A percentile compares a stretch with the other conserved stretches of the same genome.
Conservation (phyloP, 202 grass and related monocot species). For the Dendrocalamus latiflorus region DNA sequence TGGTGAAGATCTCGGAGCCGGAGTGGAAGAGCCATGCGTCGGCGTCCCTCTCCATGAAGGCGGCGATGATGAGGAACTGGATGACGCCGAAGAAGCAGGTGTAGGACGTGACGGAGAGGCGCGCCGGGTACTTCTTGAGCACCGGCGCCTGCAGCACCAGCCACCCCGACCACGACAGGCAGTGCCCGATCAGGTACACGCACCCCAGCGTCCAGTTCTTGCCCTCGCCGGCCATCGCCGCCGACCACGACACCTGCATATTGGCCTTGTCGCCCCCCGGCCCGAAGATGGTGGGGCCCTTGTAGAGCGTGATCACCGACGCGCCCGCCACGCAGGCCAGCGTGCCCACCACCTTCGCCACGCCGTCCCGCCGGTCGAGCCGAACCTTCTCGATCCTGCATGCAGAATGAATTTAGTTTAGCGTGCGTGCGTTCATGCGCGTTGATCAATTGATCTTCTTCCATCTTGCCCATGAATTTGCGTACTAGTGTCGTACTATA, state of each 20-base stretch:
- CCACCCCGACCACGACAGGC: conserved; percentile 97
- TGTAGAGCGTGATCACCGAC: conserved; percentile 89
- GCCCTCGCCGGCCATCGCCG: background rate
- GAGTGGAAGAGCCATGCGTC: conserved; percentile 86
- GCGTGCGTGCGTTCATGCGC: too few relatives aligned
- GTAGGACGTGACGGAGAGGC: conserved; percentile 89
- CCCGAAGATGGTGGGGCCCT: conserved; percentile 71
- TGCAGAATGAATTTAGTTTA: background rate
- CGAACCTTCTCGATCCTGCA: conserved; percentile 79
- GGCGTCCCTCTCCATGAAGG: conserved; percentile 87
- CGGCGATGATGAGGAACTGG: conserved; percentile 91
- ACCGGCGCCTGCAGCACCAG: conserved; percentile 91
- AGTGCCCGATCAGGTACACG: conserved; percentile 90
- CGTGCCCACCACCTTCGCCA: conserved; percentile 69
- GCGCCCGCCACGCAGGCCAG: conserved; percentile 79
- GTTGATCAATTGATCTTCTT: too few relatives aligned
- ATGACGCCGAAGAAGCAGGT: conserved; percentile 99
- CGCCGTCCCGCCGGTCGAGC: conserved; percentile 66
- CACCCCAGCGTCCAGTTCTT: conserved; percentile 96
- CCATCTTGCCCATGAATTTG: too few relatives aligned
- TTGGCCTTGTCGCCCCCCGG: conserved; percentile 4
- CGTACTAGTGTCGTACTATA: background rate
- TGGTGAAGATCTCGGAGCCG: conserved; percentile 88
- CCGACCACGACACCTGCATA: conserved; percentile 15
- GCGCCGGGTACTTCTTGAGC: conserved; percentile 93